Percentiles rank a stretch among this genome's conserved stretches.
Evolutionary conservation across 2,329 filamentous ascomycete species (phyloP).

Genomic region (Neospermospora avenae): DNA sequence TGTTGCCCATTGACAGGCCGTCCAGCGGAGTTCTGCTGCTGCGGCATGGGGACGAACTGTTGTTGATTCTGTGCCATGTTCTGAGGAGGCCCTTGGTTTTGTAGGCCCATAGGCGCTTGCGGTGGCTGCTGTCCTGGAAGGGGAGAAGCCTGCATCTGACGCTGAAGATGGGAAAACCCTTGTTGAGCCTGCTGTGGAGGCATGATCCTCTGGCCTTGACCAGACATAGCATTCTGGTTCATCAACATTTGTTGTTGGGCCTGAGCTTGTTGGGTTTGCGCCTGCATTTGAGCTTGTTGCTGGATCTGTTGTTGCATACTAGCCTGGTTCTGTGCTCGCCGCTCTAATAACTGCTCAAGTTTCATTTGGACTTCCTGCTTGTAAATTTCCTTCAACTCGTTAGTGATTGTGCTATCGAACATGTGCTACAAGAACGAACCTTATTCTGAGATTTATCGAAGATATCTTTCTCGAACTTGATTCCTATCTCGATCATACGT

Average conservation of each 20-base stretch:
- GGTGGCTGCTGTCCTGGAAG: conserved; percentile 45
- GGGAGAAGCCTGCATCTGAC: conserved; percentile 54
- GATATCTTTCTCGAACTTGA: conserved; percentile 33
- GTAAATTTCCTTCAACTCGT: conserved; percentile 27
- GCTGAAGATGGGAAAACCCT: conserved; percentile 56
- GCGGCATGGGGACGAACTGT: conserved; percentile 13
- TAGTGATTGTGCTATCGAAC: conserved; percentile 13
- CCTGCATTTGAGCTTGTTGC: conserved; percentile 41
- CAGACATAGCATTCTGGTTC: conserved; percentile 49
- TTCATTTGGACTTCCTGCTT: conserved; percentile 30
- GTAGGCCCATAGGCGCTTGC: conserved; percentile 35
- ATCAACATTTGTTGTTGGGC: conserved; percentile 50
- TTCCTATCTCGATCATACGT: conserved; percentile 31
- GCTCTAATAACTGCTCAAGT: conserved; percentile 30
- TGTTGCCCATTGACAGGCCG: conserved; percentile 22
- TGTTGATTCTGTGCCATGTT: conserved; percentile 30
- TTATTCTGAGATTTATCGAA: conserved; percentile 31
- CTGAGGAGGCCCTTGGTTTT: conserved; percentile 28
- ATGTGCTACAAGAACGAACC: conserved; percentile 19
- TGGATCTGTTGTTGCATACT: conserved; percentile 44
- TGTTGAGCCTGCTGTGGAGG: conserved; percentile 49
- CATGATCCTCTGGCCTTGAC: conserved; percentile 47
- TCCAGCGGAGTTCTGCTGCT: conserved; percentile 22
- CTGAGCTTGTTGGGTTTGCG: conserved; percentile 39
- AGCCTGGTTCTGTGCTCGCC: conserved; percentile 29